phyloP scores from a whole-genome alignment of 2,329 filamentous ascomycete species.

The Paecilomyces dactylethromorphus region DNA sequence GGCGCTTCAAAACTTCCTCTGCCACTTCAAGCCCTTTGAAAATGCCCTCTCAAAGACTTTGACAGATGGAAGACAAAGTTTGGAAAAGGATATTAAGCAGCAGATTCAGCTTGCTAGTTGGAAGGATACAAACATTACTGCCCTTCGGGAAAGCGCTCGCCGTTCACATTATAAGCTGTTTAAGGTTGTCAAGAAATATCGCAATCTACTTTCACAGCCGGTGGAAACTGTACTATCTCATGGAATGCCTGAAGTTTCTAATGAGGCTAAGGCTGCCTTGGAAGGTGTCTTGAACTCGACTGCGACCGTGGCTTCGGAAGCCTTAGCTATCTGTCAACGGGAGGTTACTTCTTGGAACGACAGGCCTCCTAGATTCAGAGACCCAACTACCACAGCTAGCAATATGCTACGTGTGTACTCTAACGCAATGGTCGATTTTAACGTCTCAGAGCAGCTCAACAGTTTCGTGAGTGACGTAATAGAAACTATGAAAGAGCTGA shows the following conservation, averaged over 20 bases:
- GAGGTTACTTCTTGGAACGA: slow-evolving; percentile 27
- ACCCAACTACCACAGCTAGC: slow-evolving; percentile 61
- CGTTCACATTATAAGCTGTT: slow-evolving; percentile 90
- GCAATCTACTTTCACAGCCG: slow-evolving; percentile 68
- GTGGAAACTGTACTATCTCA: slow-evolving; percentile 53
- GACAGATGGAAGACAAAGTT: slow-evolving; percentile 56
- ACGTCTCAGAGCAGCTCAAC: slow-evolving; percentile 56
- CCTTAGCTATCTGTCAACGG: slow-evolving; percentile 25
- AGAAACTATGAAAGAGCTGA: slow-evolving; percentile 63
- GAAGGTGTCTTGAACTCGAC: slow-evolving; percentile 8
- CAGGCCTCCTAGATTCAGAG: slow-evolving; percentile 61
- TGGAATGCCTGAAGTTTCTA: slow-evolving; percentile 26
- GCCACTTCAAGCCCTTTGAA: slow-evolving; percentile 67
- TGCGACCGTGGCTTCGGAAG: slow-evolving; percentile 19
- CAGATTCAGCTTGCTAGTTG: slow-evolving; percentile 91
- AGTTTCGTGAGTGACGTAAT: slow-evolving; percentile 64
- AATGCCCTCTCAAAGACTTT: slow-evolving; percentile 59
- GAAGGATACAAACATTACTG: slow-evolving; percentile 95
- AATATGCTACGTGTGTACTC: slow-evolving; percentile 64
- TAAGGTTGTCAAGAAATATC: slow-evolving; percentile 84
- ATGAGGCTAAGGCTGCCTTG: slow-evolving; percentile 15
- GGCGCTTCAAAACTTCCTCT: slow-evolving; percentile 69
- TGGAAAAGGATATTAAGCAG: slow-evolving; percentile 92
- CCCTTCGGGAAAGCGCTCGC: slow-evolving; percentile 79
- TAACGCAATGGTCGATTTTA: slow-evolving; percentile 46